Base-by-base conservation (phyloP, 257 asterid genomes). In the Schizonepeta tenuifolia region DNA sequence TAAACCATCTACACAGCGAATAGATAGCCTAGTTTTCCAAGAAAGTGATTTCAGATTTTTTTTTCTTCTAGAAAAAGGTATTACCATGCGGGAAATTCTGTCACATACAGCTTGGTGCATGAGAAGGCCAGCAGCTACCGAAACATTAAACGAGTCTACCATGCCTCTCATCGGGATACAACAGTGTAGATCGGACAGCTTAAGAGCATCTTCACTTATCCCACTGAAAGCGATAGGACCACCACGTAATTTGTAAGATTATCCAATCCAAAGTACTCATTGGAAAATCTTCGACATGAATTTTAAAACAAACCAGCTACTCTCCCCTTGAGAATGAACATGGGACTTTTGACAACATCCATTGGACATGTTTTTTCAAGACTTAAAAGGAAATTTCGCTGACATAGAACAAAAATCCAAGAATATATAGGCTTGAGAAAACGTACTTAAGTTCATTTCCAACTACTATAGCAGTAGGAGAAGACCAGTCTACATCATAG, bases 51-150 rank as follows among this genome's bases (percentile, higher is more conserved):
- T 69, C 18, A 77, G 7, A 4, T 31, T 4, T 31, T 4, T 31
- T 31, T 31, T 31, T n/a, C n/a, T n/a, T n/a, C n/a, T 31, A 43
- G 4, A 46, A 46, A 21, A 38, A 18, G 15, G 36, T 68, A 78
- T 75, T 91, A 93, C 97, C 96, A 88, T 73, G 80, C 89, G 92
- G 36, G 75, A 84, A 67, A 82, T 86, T 82, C 96, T 82, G 83
- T 90, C 95, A 56, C 91, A 81, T 38, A 88, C 88, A 44, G 99
- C 98, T 58, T 90, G 95, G 82, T 94, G 99, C 97, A 94, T 89
- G 20, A 94, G 90, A 81, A 94, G 87, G 51, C 99, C 98, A 67
- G 99, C 96, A 76, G 97, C 99, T 71, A 94, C 99, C 0, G 99
- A 91, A 53, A 94, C 99, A 56, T 94, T 94, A 78, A 94, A 91